Percentiles rank a stretch among this genome's conserved stretches.
These are phyloP conservation scores for Hanseniaspora lachancei DNA, from an alignment of 805 yeast genomes.

Conservation along the genomic window DNA sequence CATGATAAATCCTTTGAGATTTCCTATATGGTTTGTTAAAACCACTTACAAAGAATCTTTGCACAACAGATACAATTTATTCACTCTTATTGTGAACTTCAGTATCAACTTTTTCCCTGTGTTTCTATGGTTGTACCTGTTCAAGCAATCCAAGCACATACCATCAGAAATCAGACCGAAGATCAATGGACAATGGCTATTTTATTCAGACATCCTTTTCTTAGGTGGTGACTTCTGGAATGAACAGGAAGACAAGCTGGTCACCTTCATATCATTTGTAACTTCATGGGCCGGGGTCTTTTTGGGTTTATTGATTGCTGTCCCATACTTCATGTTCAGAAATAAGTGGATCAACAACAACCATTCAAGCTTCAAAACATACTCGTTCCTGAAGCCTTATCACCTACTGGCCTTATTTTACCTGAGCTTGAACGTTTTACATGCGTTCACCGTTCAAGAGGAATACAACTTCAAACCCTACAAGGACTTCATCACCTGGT, in stretches of 20 bases:
- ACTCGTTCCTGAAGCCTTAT: conserved; percentile 16
- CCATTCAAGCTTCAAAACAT: conserved; percentile 14
- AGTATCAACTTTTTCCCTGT: conserved; percentile 40
- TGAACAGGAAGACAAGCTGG: conserved; percentile 20
- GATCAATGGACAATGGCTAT: conserved; percentile 39
- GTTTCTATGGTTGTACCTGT: conserved; percentile 41
- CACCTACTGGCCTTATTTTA: conserved; percentile 15
- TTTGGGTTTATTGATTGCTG: neutral
- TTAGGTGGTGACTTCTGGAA: conserved; percentile 25
- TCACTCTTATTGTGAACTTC: conserved; percentile 34
- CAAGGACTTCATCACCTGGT: conserved; percentile 48
- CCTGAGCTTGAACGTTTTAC: conserved; percentile 34
- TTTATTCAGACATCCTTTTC: conserved; percentile 22
- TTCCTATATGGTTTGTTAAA: conserved; percentile 19
- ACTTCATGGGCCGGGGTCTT: conserved; percentile 6
- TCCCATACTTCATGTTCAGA: conserved; percentile 18
- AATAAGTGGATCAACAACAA: conserved; percentile 26
- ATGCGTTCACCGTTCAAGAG: conserved; percentile 30
- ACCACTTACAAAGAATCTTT: conserved; percentile 12
- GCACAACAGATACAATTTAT: conserved; percentile 29
- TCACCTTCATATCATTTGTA: conserved; percentile 11
- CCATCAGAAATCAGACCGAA: conserved; percentile 43
- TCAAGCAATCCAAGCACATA: conserved; percentile 46
- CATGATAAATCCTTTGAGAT: conserved; percentile 22
- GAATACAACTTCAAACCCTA: conserved; percentile 29